Percentiles rank a stretch among this genome's conserved stretches.
Conservation (phyloP, 768 basidiomycete species). For the Russula griseocarnosa region DNA sequence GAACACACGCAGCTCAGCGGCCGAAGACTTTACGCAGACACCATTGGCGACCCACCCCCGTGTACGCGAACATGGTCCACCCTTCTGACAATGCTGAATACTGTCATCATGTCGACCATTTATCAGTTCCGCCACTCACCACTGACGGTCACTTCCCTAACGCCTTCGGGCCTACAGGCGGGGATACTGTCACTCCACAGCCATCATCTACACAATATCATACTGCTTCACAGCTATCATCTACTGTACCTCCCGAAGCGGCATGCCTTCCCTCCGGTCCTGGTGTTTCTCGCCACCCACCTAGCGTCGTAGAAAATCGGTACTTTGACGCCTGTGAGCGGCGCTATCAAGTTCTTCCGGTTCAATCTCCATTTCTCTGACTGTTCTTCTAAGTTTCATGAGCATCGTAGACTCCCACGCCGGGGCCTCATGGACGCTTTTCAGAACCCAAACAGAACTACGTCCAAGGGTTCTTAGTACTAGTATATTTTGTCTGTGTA, state of each 20-base stretch:
- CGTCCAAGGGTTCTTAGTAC: no score
- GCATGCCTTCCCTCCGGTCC: not conserved
- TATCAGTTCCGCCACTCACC: not conserved
- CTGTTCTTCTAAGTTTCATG: no score
- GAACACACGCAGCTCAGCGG: slow-evolving; percentile 69
- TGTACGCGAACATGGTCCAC: not conserved
- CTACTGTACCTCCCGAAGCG: not conserved
- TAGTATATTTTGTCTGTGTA: no score
- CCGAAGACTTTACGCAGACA: slow-evolving; percentile 35
- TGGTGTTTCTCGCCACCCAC: not conserved
- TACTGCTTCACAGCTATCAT: not conserved
- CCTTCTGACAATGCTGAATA: not conserved
- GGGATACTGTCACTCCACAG: not conserved
- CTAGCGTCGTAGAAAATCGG: no score
- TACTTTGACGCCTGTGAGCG: no score
- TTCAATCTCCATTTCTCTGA: no score
- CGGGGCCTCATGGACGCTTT: no score
- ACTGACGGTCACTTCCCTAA: not conserved
- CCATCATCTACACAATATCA: not conserved
- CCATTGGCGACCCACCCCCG: not conserved
- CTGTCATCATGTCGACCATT: not conserved
- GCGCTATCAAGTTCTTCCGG: no score
- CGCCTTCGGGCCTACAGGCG: not conserved
- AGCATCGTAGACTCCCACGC: no score
- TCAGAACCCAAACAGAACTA: no score